Evolutionary conservation across 139 green algal species (phyloP).

Genomic region (Tetraselmis chui): DNA sequence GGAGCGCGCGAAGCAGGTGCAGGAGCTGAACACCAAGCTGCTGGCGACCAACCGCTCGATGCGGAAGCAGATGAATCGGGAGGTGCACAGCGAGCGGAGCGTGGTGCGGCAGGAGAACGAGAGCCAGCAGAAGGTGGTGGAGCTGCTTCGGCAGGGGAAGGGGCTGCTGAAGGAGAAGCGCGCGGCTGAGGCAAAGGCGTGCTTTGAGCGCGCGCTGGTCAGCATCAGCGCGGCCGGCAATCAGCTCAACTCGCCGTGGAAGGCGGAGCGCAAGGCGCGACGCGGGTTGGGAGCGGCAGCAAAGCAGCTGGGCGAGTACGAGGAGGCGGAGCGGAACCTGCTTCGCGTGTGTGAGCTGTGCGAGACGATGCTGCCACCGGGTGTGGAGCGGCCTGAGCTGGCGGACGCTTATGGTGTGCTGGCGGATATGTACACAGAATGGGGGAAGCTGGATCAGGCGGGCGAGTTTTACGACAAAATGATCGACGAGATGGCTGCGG

Average conservation of each 20-base stretch:
- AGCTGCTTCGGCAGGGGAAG: constrained; percentile 1
- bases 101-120: neutral
- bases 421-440: constrained; percentile 9
- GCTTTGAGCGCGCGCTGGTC: constrained; percentile 6
- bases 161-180: constrained; percentile 6
- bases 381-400: neutral
- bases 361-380: constrained; percentile 2
- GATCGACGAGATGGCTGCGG: neutral
- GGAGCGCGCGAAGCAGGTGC: neutral
- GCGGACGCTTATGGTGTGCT: constrained; percentile 9
- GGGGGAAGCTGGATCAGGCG: constrained; percentile 4
- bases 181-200: neutral
- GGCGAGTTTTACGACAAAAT: constrained; percentile 6
- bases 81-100: neutral
- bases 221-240: neutral
- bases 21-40: neutral
- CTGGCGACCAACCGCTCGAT: neutral
- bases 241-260: neutral
- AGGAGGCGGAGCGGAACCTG: constrained; percentile 4
- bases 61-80: neutral
- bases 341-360: constrained; percentile 2
- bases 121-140: neutral
- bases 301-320: constrained; percentile 5
- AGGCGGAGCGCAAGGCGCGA: constrained; percentile 2
- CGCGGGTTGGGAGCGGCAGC: constrained; percentile 2